Conservation (phyloP, 176 grass and related monocot species). For the Zoysia pacifica region DNA sequence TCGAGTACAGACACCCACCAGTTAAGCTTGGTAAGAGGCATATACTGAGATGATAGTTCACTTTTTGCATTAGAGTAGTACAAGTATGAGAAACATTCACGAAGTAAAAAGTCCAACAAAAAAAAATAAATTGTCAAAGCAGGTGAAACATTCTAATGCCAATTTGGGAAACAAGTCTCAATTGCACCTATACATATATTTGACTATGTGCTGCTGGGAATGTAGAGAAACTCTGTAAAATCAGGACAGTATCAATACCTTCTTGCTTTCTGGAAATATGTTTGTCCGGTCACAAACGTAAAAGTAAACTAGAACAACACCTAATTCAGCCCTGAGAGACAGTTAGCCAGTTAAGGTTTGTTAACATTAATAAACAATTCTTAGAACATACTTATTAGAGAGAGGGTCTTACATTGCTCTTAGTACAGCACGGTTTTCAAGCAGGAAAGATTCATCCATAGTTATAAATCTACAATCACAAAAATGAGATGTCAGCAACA, state of each 20-base stretch:
- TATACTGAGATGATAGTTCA: neutral
- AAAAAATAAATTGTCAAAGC: neutral
- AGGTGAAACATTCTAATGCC: neutral
- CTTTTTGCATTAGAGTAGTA: neutral
- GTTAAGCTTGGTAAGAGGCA: neutral
- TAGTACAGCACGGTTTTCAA: conserved; percentile 66
- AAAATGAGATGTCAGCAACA: conserved; percentile 29
- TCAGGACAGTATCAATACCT: conserved; percentile 39
- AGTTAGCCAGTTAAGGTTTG: conserved; percentile 1
- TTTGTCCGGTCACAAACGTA: conserved; percentile 79
- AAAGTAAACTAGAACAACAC: conserved; percentile 67
- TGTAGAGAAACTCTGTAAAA: neutral
- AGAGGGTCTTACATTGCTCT: conserved; percentile 68
- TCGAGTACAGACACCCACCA: neutral
- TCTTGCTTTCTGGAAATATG: conserved; percentile 71
- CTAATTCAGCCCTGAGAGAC: conserved; percentile 65
- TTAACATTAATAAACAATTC: neutral
- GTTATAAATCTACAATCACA: conserved; percentile 65
- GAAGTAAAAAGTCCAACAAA: neutral
- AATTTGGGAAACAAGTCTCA: neutral
- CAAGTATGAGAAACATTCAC: neutral
- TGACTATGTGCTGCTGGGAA: neutral
- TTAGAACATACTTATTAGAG: conserved; percentile 15
- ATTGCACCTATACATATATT: neutral
- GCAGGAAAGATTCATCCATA: conserved; percentile 72